Conservation (phyloP, 2,329 filamentous ascomycete genomes). For the Monosporascus sp. region DNA sequence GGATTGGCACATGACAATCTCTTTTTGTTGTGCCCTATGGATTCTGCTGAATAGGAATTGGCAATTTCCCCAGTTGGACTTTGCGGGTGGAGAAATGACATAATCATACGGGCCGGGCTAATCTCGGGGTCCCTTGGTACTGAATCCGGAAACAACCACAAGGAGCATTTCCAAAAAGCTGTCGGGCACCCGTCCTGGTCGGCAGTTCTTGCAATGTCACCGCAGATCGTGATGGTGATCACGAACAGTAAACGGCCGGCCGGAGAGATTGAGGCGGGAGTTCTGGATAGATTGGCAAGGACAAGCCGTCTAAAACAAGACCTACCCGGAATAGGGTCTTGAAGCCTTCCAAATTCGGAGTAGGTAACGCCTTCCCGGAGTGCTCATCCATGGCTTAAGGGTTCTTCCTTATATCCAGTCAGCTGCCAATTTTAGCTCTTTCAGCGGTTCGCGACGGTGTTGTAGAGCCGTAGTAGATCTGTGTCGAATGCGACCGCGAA, state of each 20-base stretch:
- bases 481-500: too few relatives aligned
- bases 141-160: too few relatives aligned
- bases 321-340: background rate
- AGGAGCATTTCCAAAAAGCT: too few relatives aligned
- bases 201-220: too few relatives aligned
- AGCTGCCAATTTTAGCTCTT: too few relatives aligned
- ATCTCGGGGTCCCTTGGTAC: background rate
- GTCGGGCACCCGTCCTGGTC: too few relatives aligned
- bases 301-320: background rate
- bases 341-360: background rate
- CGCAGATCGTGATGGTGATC: too few relatives aligned
- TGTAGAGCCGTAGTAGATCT: too few relatives aligned
- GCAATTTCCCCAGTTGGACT: constrained; percentile 6
- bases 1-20: background rate
- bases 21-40: background rate
- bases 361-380: background rate
- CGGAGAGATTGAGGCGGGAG: constrained; percentile 7
- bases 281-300: constrained; percentile 5
- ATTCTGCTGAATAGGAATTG: background rate
- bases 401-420: too few relatives aligned
- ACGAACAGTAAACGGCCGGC: background rate
- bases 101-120: constrained; percentile 8
- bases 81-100: constrained; percentile 16
- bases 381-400: too few relatives aligned
- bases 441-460: too few relatives aligned